A percentile compares a stretch with the other conserved stretches of the same genome.
These are phyloP conservation scores for Eucalyptus pumila DNA, from an alignment of 345 rosid genomes.

Conservation along the genomic window DNA sequence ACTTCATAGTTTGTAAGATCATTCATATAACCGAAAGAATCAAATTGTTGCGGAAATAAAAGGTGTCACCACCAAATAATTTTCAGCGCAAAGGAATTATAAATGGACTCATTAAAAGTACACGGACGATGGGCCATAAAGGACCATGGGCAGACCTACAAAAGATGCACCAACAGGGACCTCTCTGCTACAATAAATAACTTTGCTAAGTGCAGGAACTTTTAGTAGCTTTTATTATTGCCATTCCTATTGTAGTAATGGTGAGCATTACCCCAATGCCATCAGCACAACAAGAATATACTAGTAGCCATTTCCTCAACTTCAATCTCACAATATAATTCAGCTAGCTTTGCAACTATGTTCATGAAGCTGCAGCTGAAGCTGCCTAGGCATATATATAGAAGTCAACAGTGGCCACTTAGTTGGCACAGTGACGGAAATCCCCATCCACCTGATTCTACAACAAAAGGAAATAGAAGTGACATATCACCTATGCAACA, in stretches of 20 bases:
- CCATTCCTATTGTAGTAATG: neutral
- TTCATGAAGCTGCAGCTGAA: neutral
- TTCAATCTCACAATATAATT: neutral
- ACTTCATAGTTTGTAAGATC: neutral
- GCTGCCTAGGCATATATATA: neutral
- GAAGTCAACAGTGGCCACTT: neutral
- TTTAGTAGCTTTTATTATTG: neutral
- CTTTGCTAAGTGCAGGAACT: neutral
- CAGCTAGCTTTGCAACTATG: neutral
- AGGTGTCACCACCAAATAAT: neutral
- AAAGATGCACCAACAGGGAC: neutral
- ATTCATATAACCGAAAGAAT: neutral
- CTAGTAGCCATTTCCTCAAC: neutral
- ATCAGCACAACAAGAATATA: neutral
- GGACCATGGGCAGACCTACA: neutral
- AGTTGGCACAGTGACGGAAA: neutral
- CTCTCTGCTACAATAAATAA: neutral
- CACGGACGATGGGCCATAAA: neutral
- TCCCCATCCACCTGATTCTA: neutral
- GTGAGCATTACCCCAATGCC: neutral
- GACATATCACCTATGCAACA: neutral
- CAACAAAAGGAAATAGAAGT: neutral
- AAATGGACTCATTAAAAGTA: neutral
- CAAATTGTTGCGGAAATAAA: neutral
- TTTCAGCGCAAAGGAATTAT: neutral